These are phyloP conservation scores for Fusarium sp. DNA, from an alignment of 2,329 filamentous ascomycete species.

Conservation along the genomic window DNA sequence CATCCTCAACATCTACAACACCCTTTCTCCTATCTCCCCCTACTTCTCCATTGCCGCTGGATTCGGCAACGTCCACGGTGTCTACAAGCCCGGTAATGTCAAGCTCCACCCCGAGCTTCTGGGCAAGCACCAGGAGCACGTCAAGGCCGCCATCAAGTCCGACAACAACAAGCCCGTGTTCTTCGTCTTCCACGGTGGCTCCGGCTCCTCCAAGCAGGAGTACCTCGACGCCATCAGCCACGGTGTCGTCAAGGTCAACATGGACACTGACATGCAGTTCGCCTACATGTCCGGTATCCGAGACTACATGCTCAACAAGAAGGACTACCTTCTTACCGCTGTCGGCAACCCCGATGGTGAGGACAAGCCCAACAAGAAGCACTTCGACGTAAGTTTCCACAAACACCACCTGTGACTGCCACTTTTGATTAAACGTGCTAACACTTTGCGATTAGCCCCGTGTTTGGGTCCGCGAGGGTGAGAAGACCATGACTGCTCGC, in stretches of 20 bases:
- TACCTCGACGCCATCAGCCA: slow-evolving; percentile 90
- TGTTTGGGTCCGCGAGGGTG: slow-evolving; percentile 96
- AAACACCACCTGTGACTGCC: neutral
- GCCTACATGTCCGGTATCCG: slow-evolving; percentile 94
- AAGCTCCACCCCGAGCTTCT: slow-evolving; percentile 96
- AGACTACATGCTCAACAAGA: slow-evolving; percentile 94
- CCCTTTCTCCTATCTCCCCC: slow-evolving; percentile 86
- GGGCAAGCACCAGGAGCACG: slow-evolving; percentile 94
- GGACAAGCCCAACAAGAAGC: slow-evolving; percentile 99
- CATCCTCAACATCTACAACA: slow-evolving; percentile 91
- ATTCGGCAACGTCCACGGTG: slow-evolving; percentile 99
- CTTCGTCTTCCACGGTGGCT: slow-evolving; percentile 99
- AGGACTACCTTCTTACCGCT: slow-evolving; percentile 89
- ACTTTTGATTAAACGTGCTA: slow-evolving; percentile 10
- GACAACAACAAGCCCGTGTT: slow-evolving; percentile 92
- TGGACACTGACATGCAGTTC: slow-evolving; percentile 98
- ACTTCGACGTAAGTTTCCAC: slow-evolving; percentile 71
- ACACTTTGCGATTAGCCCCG: slow-evolving; percentile 72
- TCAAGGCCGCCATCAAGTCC: slow-evolving; percentile 83
- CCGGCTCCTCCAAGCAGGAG: slow-evolving; percentile 91
- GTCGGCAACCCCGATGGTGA: slow-evolving; percentile 96
- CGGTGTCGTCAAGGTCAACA: slow-evolving; percentile 99
- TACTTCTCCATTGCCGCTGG: slow-evolving; percentile 99
- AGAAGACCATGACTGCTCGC: slow-evolving; percentile 95
- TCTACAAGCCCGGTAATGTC: slow-evolving; percentile 99